phyloP scores from a whole-genome alignment of 148 eudicot genomes.

The Vaccinium vitisidaea region DNA sequence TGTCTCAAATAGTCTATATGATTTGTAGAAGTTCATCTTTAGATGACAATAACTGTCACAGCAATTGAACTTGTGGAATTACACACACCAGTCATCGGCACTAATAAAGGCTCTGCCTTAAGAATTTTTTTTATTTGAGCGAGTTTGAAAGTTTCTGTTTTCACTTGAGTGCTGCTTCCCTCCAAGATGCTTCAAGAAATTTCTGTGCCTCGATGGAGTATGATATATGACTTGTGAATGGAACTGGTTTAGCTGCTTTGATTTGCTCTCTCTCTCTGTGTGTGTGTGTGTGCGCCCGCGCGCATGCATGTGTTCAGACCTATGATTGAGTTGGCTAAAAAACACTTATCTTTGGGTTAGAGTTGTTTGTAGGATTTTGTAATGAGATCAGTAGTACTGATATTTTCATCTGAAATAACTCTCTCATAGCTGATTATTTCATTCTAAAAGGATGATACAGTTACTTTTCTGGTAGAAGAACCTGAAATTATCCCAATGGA shows the following conservation, averaged over 20 bases:
- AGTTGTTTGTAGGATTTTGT: neutral
- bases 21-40: neutral
- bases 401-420: neutral
- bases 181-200: neutral
- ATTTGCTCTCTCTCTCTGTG: neutral
- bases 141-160: neutral
- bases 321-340: neutral
- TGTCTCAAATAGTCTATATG: neutral
- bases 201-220: neutral
- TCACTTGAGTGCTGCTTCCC: neutral
- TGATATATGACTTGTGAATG: neutral
- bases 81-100: neutral
- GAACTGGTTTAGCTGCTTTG: neutral
- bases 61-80: neutral
- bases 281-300: neutral
- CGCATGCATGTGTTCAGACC: neutral
- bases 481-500: neutral
- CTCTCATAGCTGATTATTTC: neutral
- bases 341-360: neutral
- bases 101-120: neutral
- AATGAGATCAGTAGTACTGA: neutral
- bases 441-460: neutral
- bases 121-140: slow-evolving; percentile 1
- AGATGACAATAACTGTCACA: neutral
- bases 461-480: neutral